A percentile compares a stretch with the other conserved stretches of the same genome.
Conservation (phyloP, 1,284 basidiomycete species). For the Leccinum cinnamomeum region DNA sequence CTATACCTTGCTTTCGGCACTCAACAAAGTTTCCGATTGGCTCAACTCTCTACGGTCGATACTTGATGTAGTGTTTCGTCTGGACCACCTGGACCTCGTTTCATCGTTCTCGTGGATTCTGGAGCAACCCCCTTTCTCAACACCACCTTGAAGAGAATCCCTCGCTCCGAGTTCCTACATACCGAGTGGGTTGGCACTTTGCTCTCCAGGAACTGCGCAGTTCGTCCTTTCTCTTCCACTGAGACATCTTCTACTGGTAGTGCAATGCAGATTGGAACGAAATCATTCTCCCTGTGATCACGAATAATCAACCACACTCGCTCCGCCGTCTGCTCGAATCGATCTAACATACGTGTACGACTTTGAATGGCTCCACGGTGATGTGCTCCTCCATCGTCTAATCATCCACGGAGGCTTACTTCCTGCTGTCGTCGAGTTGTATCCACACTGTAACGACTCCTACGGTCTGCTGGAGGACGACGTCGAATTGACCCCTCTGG, state of each 20-base stretch:
- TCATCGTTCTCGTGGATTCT: conserved; percentile 23
- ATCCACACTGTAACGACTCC: conserved; percentile 19
- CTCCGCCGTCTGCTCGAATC: conserved; percentile 66
- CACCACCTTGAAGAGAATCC: conserved; percentile 48
- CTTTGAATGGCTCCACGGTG: too few species aligned
- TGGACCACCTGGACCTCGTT: conserved; percentile 31
- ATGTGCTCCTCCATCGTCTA: too few species aligned
- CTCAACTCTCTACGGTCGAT: conserved; percentile 22
- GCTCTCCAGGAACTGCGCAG: conserved; percentile 43
- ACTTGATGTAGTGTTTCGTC: conserved; percentile 37
- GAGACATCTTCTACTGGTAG: conserved; percentile 3
- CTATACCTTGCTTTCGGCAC: conserved; percentile 21
- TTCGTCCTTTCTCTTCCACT: conserved; percentile 17
- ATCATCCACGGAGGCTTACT: too few species aligned
- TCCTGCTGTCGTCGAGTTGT: too few species aligned
- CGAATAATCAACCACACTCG: conserved; percentile 73
- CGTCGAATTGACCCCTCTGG: conserved; percentile 74
- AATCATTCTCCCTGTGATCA: conserved; percentile 72
- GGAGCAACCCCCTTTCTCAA: conserved; percentile 22
- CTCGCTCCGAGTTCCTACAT: conserved; percentile 52
- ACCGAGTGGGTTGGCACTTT: conserved; percentile 67
- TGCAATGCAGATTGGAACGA: conserved; percentile 64
- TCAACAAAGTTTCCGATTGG: conserved; percentile 14
- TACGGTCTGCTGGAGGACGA: conserved; percentile 84
- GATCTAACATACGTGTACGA: conserved; percentile 41